Conservation (phyloP, 441 rosid species). For the Biscutella laevigata region DNA sequence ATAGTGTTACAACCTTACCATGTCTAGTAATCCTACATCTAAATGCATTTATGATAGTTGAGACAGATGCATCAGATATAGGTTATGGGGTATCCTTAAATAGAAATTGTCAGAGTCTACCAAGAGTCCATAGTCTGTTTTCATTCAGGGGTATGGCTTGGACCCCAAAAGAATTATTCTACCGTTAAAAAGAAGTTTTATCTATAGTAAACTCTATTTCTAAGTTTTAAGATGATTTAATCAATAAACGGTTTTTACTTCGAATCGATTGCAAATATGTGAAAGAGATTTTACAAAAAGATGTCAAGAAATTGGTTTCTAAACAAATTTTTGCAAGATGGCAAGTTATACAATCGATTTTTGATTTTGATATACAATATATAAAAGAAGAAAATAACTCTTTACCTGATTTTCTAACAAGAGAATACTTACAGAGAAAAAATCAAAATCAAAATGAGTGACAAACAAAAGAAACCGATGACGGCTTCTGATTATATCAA, state of each 20-base stretch:
- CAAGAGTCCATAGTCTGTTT: background rate
- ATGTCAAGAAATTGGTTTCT: background rate
- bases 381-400: too few species aligned
- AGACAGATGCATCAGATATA: background rate
- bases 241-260: background rate
- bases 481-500: too few species aligned
- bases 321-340: background rate
- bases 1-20: background rate
- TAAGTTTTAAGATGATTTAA: background rate
- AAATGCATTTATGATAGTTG: background rate
- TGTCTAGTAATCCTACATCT: background rate
- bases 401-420: too few species aligned
- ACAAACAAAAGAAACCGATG: too few species aligned
- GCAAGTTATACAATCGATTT: background rate
- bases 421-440: too few species aligned
- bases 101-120: background rate
- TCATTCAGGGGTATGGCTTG: background rate
- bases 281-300: background rate
- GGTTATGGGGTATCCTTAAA: background rate
- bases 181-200: background rate
- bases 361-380: too few species aligned
- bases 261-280: background rate
- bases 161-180: background rate
- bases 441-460: too few species aligned
- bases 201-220: background rate